These are phyloP conservation scores for Hypoxylon rubiginosum DNA, from an alignment of 2,329 filamentous ascomycete genomes.

Conservation along the genomic window DNA sequence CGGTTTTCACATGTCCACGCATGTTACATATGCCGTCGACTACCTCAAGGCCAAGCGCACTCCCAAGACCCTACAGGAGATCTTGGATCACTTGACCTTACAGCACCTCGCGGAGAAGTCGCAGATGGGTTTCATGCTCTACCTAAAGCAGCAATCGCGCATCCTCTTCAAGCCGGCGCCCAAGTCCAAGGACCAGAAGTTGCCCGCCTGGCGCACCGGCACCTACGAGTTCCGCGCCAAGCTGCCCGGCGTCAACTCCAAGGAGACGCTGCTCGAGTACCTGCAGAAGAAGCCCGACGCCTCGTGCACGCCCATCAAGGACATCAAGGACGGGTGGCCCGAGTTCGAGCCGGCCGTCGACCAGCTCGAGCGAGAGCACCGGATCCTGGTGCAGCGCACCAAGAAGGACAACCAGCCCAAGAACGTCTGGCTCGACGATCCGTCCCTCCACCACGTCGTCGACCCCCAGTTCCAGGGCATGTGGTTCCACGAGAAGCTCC, in stretches of 20 bases:
- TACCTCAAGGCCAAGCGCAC: slow-evolving; percentile 80
- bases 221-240: slow-evolving; percentile 87
- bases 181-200: slow-evolving; percentile 66
- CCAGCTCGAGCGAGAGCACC: slow-evolving; percentile 81
- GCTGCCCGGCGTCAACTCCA: slow-evolving; percentile 82
- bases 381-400: slow-evolving; percentile 86
- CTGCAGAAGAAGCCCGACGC: slow-evolving; percentile 86
- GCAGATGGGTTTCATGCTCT: slow-evolving; percentile 74
- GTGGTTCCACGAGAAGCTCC: slow-evolving; percentile 86
- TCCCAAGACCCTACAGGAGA: slow-evolving; percentile 78
- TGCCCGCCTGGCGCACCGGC: slow-evolving; percentile 75
- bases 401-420: slow-evolving; percentile 92
- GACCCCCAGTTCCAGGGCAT: slow-evolving; percentile 86
- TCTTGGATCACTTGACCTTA: slow-evolving; percentile 84
- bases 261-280: slow-evolving; percentile 81
- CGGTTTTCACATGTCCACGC: slow-evolving; percentile 85
- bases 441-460: slow-evolving; percentile 79
- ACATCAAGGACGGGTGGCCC: slow-evolving; percentile 96
- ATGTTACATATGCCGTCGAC: slow-evolving; percentile 88
- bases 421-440: slow-evolving; percentile 91
- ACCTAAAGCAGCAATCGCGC: slow-evolving; percentile 74
- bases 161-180: slow-evolving; percentile 69
- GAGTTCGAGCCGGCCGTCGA: slow-evolving; percentile 84
- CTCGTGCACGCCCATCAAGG: slow-evolving; percentile 84
- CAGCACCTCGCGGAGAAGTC: slow-evolving; percentile 71